These are phyloP conservation scores for Fusarium globosum DNA, from an alignment of 2,329 filamentous ascomycete species.

Conservation along the genomic window DNA sequence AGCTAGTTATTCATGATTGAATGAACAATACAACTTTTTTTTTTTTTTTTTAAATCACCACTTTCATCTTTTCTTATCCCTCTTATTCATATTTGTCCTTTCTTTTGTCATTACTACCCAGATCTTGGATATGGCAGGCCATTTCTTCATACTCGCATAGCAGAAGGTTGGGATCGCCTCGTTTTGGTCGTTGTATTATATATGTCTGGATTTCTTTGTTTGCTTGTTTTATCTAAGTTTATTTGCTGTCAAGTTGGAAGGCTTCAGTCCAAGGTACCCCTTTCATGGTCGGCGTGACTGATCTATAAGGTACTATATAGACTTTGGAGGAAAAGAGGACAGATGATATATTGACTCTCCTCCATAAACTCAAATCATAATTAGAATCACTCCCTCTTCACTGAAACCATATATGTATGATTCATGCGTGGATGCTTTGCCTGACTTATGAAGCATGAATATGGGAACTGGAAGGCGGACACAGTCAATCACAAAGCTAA, in stretches of 20 bases:
- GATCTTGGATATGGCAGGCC: neutral
- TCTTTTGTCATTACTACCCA: neutral
- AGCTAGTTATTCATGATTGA: constrained; percentile 30
- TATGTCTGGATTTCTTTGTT: neutral
- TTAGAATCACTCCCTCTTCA: neutral
- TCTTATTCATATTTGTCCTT: neutral
- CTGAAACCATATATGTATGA: neutral
- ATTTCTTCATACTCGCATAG: constrained; percentile 1
- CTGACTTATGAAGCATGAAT: neutral
- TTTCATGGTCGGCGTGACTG: neutral
- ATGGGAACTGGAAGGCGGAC: neutral
- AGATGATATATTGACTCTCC: neutral
- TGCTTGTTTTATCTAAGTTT: neutral
- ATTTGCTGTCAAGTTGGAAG: neutral
- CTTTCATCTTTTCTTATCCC: neutral
- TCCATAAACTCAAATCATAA: neutral
- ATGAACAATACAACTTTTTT: constrained; percentile 33
- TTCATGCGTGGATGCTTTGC: neutral
- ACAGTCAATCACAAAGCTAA: neutral
- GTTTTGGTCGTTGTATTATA: neutral
- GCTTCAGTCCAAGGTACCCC: neutral
- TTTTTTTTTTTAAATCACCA: neutral
- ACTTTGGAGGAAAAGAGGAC: neutral
- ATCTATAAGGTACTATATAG: neutral
- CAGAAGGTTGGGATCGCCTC: neutral